A percentile compares a stretch with the other conserved stretches of the same genome.
Conservation (phyloP, 257 asterid genomes). For the Solanum appendiculatum region DNA sequence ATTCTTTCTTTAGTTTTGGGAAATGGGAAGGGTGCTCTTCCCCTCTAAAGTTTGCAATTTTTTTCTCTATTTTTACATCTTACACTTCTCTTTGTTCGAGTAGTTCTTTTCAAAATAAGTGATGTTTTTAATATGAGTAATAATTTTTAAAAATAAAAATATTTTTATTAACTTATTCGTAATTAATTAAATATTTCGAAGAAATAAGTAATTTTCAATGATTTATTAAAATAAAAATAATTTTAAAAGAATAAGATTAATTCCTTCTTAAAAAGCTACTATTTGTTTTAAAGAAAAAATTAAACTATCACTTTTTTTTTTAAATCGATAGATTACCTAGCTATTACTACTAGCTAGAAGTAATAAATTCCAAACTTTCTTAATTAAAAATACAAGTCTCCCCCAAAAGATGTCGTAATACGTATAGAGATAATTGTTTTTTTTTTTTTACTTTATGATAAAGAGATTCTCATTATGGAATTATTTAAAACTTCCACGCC, state of each 20-base stretch:
- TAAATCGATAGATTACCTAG: too few species aligned
- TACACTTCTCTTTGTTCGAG: neutral
- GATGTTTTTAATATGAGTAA: too few species aligned
- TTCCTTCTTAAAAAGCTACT: too few species aligned
- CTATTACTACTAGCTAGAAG: neutral
- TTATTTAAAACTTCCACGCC: neutral
- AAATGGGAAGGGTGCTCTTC: conserved; percentile 24
- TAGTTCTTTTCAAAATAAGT: neutral
- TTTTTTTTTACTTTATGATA: neutral
- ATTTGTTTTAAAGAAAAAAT: too few species aligned
- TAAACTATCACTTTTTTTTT: too few species aligned
- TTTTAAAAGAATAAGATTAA: too few species aligned
- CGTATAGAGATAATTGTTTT: neutral
- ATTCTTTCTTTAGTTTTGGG: conserved; percentile 29
- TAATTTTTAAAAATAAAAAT: too few species aligned
- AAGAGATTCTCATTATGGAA: neutral
- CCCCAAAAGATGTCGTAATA: neutral
- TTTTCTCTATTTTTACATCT: neutral
- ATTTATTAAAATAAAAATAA: too few species aligned
- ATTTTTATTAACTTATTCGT: too few species aligned
- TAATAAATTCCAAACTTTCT: neutral
- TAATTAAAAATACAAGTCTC: neutral
- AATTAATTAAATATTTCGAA: neutral
- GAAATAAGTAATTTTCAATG: neutral
- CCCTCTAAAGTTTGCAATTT: neutral